phyloP scores from a whole-genome alignment of 2,329 filamentous ascomycete genomes.

The Bipolaris victoriae region DNA sequence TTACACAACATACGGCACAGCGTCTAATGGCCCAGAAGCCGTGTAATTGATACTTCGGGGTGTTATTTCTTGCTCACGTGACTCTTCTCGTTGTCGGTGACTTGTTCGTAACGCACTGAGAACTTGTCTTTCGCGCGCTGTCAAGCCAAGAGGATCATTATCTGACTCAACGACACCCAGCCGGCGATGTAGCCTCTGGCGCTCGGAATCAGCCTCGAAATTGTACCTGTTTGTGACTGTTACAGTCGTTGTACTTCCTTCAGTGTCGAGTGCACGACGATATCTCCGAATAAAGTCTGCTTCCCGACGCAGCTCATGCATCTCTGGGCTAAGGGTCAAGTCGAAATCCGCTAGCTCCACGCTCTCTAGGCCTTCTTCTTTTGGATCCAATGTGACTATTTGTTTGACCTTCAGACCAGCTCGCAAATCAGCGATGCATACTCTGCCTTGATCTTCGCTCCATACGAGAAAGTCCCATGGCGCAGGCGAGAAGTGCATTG shows the following conservation, averaged over 20 bases:
- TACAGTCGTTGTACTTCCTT: conserved; percentile 47
- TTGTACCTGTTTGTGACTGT: conserved; percentile 51
- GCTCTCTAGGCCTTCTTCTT: conserved; percentile 62
- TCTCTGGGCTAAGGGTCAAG: conserved; percentile 38
- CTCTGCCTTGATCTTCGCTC: conserved; percentile 83
- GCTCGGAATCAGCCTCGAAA: conserved; percentile 50
- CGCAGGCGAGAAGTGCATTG: conserved; percentile 89
- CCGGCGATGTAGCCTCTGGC: conserved; percentile 40
- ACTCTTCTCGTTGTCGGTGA: conserved; percentile 50
- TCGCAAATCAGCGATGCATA: conserved; percentile 76
- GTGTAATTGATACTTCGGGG: conserved; percentile 55
- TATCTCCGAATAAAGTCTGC: conserved; percentile 54
- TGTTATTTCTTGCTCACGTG: conserved; percentile 44
- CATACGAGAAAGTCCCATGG: conserved; percentile 91
- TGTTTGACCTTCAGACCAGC: conserved; percentile 71
- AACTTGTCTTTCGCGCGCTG: conserved; percentile 54
- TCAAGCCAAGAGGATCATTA: conserved; percentile 55
- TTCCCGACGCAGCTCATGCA: conserved; percentile 58
- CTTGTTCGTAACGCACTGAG: conserved; percentile 54
- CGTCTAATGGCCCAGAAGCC: conserved; percentile 28
- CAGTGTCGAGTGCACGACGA: conserved; percentile 46
- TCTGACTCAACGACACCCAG: conserved; percentile 49
- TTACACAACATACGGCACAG: conserved; percentile 31
- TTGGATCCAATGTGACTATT: conserved; percentile 67
- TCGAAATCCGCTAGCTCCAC: conserved; percentile 62